Base-by-base conservation (phyloP, 2,329 filamentous ascomycete genomes). In the Diplodia intermedia region DNA sequence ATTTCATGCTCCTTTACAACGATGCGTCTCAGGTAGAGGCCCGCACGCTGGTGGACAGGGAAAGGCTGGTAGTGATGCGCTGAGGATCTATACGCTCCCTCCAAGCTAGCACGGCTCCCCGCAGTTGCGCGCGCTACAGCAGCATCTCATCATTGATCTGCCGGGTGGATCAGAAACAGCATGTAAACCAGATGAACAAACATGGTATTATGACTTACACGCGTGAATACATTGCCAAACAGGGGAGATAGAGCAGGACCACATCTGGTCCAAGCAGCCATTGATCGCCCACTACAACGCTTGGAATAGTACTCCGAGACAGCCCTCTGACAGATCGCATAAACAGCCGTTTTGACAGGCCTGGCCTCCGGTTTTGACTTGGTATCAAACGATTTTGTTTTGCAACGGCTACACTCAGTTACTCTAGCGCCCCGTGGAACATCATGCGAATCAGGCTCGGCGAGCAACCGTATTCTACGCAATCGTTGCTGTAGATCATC, bases 401-500 rank as follows among this genome's bases (percentile, higher is more conserved):
- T 31, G 29, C n/a, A 49, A 49, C 29, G 8, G 33, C 12, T 50
- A 31, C 60, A 63, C 60, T 52, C 11, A 52, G 60, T 52, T n/a
- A 26, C 14, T 11, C 26, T 11, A 14, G 31, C 20, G 60, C 60
- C 36, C 60, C 47, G 60, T 63, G 47, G 23, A 9, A 52, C 31
- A 23, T 23, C 18, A 26, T 36, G n/a, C 47, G 7, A 52, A 63
- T 38, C 6, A 33, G 14, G 29, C 29, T 52, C 47, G 20, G 11
- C 15, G 40, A n/a, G 15, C n/a, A 49, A 38, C 6, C 12, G 29
- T 52, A 52, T n/a, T 31, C 43, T 38, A 50, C 43, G 40, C 47
- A 31, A 18, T 49, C n/a, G 60, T 52, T 18, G n/a, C 43, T 38
- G 60, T 38, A 63, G 60, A 63, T 63, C 60, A 63, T 38, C 47